Conservation (phyloP, 1,139 yeast species). For the Entelexis paramagnoliae region DNA sequence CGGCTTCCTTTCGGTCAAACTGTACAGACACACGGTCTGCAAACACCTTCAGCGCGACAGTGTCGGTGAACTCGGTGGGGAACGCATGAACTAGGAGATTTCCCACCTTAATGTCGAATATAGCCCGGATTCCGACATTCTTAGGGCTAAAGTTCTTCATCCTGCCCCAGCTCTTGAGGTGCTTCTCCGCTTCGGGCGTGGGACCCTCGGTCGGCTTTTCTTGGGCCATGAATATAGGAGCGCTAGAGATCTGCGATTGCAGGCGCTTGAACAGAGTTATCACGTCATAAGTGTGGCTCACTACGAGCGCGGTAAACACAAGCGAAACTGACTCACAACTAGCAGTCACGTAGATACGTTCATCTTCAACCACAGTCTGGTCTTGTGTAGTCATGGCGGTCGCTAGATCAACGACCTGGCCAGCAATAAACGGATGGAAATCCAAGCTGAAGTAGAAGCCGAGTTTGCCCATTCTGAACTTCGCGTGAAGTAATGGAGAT, state of each 20-base stretch:
- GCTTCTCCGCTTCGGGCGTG: neutral
- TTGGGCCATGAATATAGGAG: conserved; percentile 13
- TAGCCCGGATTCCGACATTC: conserved; percentile 12
- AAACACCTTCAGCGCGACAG: conserved; percentile 37
- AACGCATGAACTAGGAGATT: conserved; percentile 39
- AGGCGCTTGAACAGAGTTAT: conserved; percentile 20
- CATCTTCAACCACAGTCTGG: conserved; percentile 26
- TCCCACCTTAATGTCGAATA: conserved; percentile 38
- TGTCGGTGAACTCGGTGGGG: conserved; percentile 41
- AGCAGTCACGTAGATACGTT: conserved; percentile 51
- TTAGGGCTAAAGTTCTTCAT: neutral
- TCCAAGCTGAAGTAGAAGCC: conserved; percentile 64
- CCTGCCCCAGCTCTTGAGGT: neutral
- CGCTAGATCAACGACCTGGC: conserved; percentile 41
- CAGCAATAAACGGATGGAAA: conserved; percentile 69
- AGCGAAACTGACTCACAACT: conserved; percentile 49
- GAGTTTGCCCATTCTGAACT: conserved; percentile 47
- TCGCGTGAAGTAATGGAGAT: conserved; percentile 59
- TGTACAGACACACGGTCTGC: conserved; percentile 36
- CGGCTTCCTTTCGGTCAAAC: conserved; percentile 13
- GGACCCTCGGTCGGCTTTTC: neutral
- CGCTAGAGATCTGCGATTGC: conserved; percentile 18
- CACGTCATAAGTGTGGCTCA: conserved; percentile 71
- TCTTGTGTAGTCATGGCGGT: conserved; percentile 60
- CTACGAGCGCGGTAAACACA: conserved; percentile 72